These are phyloP conservation scores for Martensiomyces pterosporus DNA, from an alignment of 192 early-diverging fungal species.

Conservation along the genomic window DNA sequence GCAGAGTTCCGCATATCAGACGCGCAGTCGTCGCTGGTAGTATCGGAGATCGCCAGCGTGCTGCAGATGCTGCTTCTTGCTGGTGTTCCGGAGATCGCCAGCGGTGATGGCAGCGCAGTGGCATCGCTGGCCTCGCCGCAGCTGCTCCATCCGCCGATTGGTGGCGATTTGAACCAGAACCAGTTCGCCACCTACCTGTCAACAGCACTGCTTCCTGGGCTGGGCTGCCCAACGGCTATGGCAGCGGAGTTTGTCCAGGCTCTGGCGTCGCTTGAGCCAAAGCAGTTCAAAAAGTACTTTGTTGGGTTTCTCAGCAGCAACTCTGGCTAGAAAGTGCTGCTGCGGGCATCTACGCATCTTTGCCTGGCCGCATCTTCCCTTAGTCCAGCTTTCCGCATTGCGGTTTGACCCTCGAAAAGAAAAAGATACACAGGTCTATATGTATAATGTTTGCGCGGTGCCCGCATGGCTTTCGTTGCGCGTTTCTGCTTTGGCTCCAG, in stretches of 20 bases:
- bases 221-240: conserved; percentile 59
- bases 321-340: too few species aligned
- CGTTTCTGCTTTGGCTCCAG: too few species aligned
- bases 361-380: not conserved
- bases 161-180: conserved; percentile 38
- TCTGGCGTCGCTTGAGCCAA: conserved; percentile 60
- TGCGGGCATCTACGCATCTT: too few species aligned
- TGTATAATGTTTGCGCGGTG: too few species aligned
- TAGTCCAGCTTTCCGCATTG: too few species aligned
- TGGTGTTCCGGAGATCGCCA: conserved; percentile 26
- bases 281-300: conserved; percentile 71
- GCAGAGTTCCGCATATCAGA: conserved; percentile 67
- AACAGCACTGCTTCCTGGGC: conserved; percentile 25
- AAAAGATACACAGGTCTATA: too few species aligned
- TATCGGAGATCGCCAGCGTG: conserved; percentile 50
- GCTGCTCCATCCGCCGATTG: conserved; percentile 23
- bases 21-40: conserved; percentile 69
- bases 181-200: conserved; percentile 41
- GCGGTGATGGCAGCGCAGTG: conserved; percentile 16
- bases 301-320: conserved; percentile 27
- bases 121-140: conserved; percentile 24
- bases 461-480: too few species aligned
- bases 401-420: too few species aligned
- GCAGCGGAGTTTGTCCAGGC: conserved; percentile 72
- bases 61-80: conserved; percentile 46